These are phyloP conservation scores for Solanum sitiens DNA, from an alignment of 257 asterid species.

Conservation along the genomic window DNA sequence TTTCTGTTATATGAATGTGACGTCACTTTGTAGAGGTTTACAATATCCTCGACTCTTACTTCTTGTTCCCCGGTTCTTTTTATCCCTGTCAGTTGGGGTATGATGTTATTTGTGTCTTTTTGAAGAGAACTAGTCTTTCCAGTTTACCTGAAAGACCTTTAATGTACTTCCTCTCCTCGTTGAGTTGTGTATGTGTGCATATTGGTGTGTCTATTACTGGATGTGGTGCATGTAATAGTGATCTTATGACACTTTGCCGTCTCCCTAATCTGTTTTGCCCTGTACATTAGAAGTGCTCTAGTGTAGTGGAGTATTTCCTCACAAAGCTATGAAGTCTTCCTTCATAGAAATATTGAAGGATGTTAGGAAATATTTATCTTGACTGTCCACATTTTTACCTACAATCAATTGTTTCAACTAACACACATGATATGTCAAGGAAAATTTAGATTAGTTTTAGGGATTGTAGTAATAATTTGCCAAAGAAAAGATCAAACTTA, in stretches of 20 bases:
- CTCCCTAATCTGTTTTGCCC: not conserved
- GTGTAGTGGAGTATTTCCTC: not conserved
- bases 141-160: not conserved
- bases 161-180: not conserved
- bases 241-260: not conserved
- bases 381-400: not conserved
- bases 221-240: not conserved
- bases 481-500: not conserved
- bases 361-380: not conserved
- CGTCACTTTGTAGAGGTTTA: not conserved
- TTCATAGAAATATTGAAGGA: not conserved
- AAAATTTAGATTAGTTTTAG: not conserved
- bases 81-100: not conserved
- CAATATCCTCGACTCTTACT: not conserved
- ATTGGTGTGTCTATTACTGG: not conserved
- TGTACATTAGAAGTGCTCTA: not conserved
- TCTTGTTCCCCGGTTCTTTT: not conserved
- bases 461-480: not conserved
- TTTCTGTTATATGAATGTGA: not conserved
- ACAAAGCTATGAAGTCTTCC: not conserved
- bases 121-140: not conserved
- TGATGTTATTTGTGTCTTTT: not conserved
- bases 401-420: not conserved
- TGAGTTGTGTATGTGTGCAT: not conserved
- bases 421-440: not conserved